These are phyloP conservation scores for Gillenia trifoliata DNA, from an alignment of 306 rosid genomes.

Conservation along the genomic window DNA sequence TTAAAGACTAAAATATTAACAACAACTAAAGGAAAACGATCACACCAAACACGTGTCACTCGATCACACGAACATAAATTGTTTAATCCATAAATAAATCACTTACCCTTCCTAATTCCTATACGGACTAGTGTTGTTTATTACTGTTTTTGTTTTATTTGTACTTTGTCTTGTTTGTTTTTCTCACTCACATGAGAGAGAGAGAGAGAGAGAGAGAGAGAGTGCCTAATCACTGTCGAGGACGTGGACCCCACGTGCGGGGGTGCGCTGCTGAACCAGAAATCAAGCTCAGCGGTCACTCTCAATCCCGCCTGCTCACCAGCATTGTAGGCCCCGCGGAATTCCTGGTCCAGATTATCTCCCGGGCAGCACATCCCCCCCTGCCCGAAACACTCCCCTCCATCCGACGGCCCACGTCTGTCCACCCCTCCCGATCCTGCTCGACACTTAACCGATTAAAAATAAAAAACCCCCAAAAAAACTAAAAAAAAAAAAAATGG, in stretches of 20 bases:
- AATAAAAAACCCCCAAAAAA: neutral
- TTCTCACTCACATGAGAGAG: neutral
- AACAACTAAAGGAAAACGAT: too few relatives aligned
- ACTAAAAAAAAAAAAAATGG: neutral
- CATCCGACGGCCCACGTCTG: constrained; percentile 2
- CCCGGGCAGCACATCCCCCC: constrained; percentile 6
- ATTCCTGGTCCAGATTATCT: constrained; percentile 22
- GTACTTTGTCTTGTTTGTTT: neutral
- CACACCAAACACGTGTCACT: neutral
- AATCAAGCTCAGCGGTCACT: constrained; percentile 4
- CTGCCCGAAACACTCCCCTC: constrained; percentile 10
- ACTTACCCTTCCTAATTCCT: neutral
- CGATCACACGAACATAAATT: neutral
- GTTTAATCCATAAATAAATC: neutral
- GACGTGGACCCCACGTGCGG: constrained; percentile 14
- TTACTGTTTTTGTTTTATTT: neutral
- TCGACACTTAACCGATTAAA: neutral
- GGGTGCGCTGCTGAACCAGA: too few relatives aligned
- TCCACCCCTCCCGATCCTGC: neutral
- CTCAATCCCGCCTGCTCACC: constrained; percentile 8
- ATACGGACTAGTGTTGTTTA: neutral
- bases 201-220: neutral
- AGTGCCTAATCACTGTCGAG: too few relatives aligned
- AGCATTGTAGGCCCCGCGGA: constrained; percentile 11
- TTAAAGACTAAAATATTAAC: too few relatives aligned